These are phyloP conservation scores for Quercus dentata DNA, from an alignment of 306 rosid genomes.

Conservation along the genomic window DNA sequence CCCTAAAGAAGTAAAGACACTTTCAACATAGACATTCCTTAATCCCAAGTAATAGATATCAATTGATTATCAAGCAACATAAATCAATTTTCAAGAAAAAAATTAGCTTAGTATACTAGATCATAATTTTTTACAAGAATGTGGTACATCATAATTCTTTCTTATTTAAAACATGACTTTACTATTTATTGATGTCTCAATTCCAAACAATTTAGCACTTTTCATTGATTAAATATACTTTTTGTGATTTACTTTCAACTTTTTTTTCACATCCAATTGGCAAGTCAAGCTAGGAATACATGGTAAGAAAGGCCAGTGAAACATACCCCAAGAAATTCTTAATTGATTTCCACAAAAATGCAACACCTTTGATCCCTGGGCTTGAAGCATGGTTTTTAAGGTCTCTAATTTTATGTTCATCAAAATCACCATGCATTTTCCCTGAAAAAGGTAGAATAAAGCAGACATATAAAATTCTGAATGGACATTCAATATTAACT, in stretches of 20 bases:
- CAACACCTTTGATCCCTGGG: slow-evolving; percentile 23
- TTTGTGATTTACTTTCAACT: not conserved
- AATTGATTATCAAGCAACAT: not conserved
- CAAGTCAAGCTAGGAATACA: not conserved
- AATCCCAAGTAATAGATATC: too few species aligned
- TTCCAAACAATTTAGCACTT: not conserved
- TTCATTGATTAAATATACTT: not conserved
- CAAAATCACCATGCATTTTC: slow-evolving; percentile 28
- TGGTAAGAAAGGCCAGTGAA: not conserved
- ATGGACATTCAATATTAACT: not conserved
- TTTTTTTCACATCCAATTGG: not conserved
- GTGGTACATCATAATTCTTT: too few species aligned
- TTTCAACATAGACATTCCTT: too few species aligned
- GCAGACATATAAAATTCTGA: not conserved
- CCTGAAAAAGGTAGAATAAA: slow-evolving; percentile 34
- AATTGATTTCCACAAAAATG: slow-evolving; percentile 59
- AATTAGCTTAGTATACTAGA: not conserved
- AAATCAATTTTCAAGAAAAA: not conserved
- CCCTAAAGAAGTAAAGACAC: not conserved
- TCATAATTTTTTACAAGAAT: not conserved
- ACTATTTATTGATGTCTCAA: not conserved
- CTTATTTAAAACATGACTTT: not conserved
- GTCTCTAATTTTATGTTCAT: slow-evolving; percentile 25
- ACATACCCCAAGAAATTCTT: slow-evolving; percentile 64
- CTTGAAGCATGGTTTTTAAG: slow-evolving; percentile 25